A percentile compares a stretch with the other conserved stretches of the same genome.
Conservation (phyloP, 192 early-diverging fungal species). For the Glomus cerebriforme region DNA sequence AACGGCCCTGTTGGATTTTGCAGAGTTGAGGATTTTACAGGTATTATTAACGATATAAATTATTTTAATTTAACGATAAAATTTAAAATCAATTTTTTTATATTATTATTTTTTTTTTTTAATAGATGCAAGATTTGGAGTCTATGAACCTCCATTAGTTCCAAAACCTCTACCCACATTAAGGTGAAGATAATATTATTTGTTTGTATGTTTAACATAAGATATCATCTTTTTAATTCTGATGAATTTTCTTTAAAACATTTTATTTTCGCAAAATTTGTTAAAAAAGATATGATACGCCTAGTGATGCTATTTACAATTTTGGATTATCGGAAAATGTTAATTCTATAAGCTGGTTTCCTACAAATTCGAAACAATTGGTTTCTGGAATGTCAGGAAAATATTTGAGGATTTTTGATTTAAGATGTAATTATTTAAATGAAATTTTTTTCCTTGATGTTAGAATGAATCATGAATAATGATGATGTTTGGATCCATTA, state of each 20-base stretch:
- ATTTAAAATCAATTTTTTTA: background rate
- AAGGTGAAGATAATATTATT: background rate
- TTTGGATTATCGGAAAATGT: conserved; percentile 69
- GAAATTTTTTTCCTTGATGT: background rate
- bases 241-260: background rate
- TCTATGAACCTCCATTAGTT: conserved; percentile 1
- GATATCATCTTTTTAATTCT: background rate
- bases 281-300: conserved; percentile 27
- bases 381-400: conserved; percentile 75
- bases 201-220: background rate
- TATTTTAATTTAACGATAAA: too few species aligned
- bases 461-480: background rate
- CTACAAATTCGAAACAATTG: conserved; percentile 50
- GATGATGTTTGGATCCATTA: background rate
- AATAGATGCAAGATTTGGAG: conserved; percentile 3
- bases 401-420: conserved; percentile 71
- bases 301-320: conserved; percentile 46
- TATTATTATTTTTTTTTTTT: too few species aligned
- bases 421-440: conserved; percentile 47
- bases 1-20: background rate
- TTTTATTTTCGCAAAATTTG: background rate
- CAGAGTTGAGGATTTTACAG: background rate
- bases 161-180: background rate
- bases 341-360: conserved; percentile 70
- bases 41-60: background rate